A percentile compares a stretch with the other conserved stretches of the same genome.
Evolutionary conservation across 2,329 filamentous ascomycete genomes (phyloP).

Genomic region (Penicillium occitanis): DNA sequence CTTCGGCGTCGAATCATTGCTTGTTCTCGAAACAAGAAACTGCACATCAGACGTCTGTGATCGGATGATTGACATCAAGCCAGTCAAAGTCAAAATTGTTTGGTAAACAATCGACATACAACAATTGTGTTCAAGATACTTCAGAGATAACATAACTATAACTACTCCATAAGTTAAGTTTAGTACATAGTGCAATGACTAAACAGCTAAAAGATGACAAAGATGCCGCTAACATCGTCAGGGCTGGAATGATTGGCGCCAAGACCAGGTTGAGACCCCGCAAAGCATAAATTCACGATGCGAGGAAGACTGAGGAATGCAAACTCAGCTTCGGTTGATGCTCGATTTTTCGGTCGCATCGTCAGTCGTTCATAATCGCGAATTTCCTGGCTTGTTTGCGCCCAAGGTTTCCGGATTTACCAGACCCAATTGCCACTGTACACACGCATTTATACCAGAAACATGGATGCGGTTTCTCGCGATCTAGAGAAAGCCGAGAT

Average conservation of each 20-base stretch:
- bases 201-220: neutral
- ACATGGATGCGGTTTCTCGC: conserved; percentile 39
- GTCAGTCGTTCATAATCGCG: neutral
- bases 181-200: neutral
- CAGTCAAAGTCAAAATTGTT: neutral
- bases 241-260: neutral
- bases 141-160: neutral
- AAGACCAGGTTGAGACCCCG: neutral
- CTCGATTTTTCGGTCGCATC: neutral
- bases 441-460: neutral
- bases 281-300: neutral
- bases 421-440: neutral
- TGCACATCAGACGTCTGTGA: neutral
- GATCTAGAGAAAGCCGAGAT: conserved; percentile 41
- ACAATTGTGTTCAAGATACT: neutral
- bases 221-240: neutral
- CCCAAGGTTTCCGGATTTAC: neutral
- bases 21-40: neutral
- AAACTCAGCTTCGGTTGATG: neutral
- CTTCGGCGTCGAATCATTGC: neutral
- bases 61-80: neutral
- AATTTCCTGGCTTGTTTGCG: neutral
- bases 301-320: neutral
- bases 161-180: too few relatives aligned
- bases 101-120: neutral